Conservation (phyloP, 1,284 basidiomycete species). For the Ustilago xerochloae region DNA sequence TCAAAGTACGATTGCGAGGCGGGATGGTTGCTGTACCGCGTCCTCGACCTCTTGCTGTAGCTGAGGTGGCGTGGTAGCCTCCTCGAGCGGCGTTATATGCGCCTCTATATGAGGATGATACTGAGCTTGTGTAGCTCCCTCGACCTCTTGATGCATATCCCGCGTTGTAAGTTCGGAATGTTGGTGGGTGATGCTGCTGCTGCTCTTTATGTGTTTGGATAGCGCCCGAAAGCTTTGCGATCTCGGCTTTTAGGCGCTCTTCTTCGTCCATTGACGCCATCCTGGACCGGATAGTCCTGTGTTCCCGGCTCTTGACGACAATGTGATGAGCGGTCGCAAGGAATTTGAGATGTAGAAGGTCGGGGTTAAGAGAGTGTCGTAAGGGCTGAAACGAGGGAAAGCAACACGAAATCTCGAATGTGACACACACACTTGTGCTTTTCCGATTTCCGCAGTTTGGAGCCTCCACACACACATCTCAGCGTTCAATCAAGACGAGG, state of each 20-base stretch:
- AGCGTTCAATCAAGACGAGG: conserved; percentile 3
- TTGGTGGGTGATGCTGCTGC: conserved; percentile 12
- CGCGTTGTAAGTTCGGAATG: conserved; percentile 6
- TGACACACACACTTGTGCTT: not conserved
- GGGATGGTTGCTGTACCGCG: conserved; percentile 21
- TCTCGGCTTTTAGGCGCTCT: conserved; percentile 59
- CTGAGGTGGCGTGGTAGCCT: conserved; percentile 1
- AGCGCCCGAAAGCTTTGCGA: conserved; percentile 61
- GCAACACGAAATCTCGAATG: conserved; percentile 10
- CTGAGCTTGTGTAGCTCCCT: conserved; percentile 6
- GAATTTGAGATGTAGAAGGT: not conserved
- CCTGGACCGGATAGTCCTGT: not conserved
- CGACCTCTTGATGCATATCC: conserved; percentile 18
- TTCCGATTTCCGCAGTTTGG: conserved; percentile 27
- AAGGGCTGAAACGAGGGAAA: not conserved
- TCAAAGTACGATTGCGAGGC: conserved; percentile 44
- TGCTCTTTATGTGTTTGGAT: conserved; percentile 52
- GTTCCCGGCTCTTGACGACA: too few relatives aligned
- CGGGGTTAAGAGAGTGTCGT: conserved; percentile 8
- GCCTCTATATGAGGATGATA: conserved; percentile 19
- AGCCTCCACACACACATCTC: conserved; percentile 16
- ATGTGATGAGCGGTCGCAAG: not conserved
- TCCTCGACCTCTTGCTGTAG: conserved; percentile 27
- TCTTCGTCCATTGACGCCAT: conserved; percentile 46
- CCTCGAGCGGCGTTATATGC: conserved; percentile 12